Evolutionary conservation across 495 filamentous ascomycete genomes (phyloP), one percentile per base, ranked within the genome.

Genomic region (Melanomma pulvis-pyrius): DNA sequence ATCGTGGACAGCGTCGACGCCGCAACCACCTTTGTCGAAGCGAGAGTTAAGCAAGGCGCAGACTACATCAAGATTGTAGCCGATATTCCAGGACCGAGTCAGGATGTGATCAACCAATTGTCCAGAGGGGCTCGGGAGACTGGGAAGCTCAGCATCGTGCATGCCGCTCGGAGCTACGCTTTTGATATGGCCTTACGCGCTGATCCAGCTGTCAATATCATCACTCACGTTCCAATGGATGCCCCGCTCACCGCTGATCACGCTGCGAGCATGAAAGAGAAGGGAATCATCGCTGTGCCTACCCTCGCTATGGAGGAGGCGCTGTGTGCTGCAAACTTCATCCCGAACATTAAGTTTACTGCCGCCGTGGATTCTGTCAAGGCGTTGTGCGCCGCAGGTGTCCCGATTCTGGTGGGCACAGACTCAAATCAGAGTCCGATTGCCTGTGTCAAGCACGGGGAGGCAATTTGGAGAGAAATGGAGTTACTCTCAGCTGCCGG

Each of bases 11-110:
- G 81, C 0, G 79, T 77, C 52, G 81, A 84, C 49, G 82, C 81
- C 3, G 81, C 82, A 1, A 67, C 78, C 0, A 79, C 78, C 34
- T 84, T 81, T 59, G 72, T 82, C 51, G 73, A 75, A 36, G 73
- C 75, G 80, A 13, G 82, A 82, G 46, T 84, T n/a, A 75, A 82
- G 21, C 76, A 73, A 1, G 81, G 82, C 6, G 79, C 82, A 0
- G 77, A 84, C 52, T 83, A 82, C 58, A 77, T 85, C 72, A 85
- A 85, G 71, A 84, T 85, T 53, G 82, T 85, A 79, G 72, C 76
- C 12, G 79, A 79, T 7, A 80, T 64, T 1, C 71, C 64, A 19
- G 75, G 77, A 15, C 67, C 72, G 13, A 72, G 61, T 47, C 74
- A 76, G 47, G 67, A 61, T 9, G 65, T 74, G 21, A 66, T 75